phyloP scores from a whole-genome alignment of 2,329 filamentous ascomycete species.

The Mycosphaerella arachidis region DNA sequence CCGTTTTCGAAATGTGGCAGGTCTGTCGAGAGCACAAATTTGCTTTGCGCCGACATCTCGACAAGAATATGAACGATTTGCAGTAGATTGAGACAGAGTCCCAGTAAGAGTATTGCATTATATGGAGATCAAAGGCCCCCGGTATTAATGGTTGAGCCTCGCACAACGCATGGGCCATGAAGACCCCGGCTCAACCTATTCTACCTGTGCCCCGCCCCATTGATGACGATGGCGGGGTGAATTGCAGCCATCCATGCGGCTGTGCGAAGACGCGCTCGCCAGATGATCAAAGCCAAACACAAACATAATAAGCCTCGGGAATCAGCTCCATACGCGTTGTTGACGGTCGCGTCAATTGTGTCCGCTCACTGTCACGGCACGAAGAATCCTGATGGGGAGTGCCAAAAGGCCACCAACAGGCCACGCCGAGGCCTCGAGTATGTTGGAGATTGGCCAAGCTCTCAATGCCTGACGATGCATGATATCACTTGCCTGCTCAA shows the following conservation, averaged over 20 bases:
- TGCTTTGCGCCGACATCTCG: not conserved
- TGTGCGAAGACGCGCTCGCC: not conserved
- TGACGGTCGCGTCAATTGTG: not conserved
- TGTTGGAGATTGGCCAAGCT: not conserved
- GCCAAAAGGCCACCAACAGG: not conserved
- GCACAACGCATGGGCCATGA: no score
- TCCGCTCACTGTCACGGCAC: not conserved
- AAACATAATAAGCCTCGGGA: not conserved
- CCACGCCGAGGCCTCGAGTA: no score
- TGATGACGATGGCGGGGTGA: not conserved
- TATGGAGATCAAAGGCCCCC: no score
- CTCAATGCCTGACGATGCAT: slow-evolving; percentile 8
- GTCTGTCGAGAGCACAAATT: not conserved
- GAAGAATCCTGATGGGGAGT: not conserved
- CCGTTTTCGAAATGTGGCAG: not conserved
- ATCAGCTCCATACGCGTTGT: not conserved
- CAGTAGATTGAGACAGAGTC: no score
- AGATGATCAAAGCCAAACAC: not conserved
- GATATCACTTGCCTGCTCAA: slow-evolving; percentile 4
- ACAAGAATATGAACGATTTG: not conserved
- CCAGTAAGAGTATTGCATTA: no score
- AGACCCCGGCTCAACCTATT: no score
- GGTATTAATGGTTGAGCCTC: no score
- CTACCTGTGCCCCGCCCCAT: no score
- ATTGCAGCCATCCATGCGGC: not conserved